Base-by-base conservation (phyloP, 805 yeast species). In the Saccharomycopsis sp. region DNA sequence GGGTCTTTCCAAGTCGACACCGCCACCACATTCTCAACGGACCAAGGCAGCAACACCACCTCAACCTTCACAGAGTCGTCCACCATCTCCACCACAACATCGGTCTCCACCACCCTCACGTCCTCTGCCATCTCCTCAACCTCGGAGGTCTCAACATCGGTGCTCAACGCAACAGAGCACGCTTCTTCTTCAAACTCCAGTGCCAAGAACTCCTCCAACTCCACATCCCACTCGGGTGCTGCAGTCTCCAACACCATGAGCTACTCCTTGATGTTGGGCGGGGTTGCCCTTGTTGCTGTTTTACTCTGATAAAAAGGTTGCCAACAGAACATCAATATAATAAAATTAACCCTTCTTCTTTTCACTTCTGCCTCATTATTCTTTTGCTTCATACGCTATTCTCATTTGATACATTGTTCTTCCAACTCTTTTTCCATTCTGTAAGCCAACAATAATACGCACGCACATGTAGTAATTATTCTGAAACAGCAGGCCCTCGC, bases 21-120 rank as follows among this genome's bases (percentile, higher is more conserved):
- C 18, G 42, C 49, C 8, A 41, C 45, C 10, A 40, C 48, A 4
- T 38, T 36, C 31, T 18, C 33, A 5, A 27, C 30, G 12, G 22
- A 34, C 30, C 27, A 27, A 9, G 37, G 27, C 10, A 16, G 16
- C n/a, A 27, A 30, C 26, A 13, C 25, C 13, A 37, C 30, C 8
- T 19, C 45, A 3, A 13, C 34, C 15, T 8, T 25, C 20, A 23
- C 17, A 19, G 15, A 12, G 26, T 20, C 9, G 12, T 17, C 19
- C 17, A 21, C 33, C 15, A 10, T 8, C 18, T 36, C 39, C 15
- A 23, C 43, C 29, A 32, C 32, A 27, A 30, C 15, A 33, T 18
- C 27, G 25, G 12, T n/a, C 31, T 18, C 31, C 17, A 35, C 30
- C 16, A 35, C 12, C 17, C 22, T 30, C 17, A 35, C 38, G 13